Percentiles rank a stretch among this genome's conserved stretches.
phyloP scores from a whole-genome alignment of 495 filamentous ascomycete species.

The Neurospora sp. region DNA sequence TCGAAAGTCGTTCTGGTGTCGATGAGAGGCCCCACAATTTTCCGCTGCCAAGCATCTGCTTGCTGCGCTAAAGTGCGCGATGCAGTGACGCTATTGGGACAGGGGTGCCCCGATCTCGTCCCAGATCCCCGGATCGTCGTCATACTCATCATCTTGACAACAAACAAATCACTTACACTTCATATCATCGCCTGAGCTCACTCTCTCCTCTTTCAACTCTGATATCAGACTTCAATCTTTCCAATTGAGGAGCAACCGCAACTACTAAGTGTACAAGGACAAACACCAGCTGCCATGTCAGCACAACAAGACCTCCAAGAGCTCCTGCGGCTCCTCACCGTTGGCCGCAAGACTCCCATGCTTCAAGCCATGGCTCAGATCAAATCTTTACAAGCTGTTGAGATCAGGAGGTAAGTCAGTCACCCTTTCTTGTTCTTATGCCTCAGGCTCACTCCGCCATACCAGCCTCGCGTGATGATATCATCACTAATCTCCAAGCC shows the following conservation, averaged over 20 bases:
- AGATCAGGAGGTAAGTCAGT: conserved; percentile 46
- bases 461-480: neutral
- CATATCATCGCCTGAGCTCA: neutral
- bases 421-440: neutral
- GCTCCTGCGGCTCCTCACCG: conserved; percentile 67
- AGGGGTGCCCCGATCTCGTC: conserved; percentile 2
- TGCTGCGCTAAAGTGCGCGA: neutral
- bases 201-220: neutral
- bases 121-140: neutral
- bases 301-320: conserved; percentile 53
- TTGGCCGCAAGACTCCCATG: conserved; percentile 60
- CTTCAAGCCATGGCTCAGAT: conserved; percentile 58
- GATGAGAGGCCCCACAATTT: neutral
- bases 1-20: neutral
- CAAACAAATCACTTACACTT: neutral
- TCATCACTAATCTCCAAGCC: neutral
- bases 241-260: too few relatives aligned
- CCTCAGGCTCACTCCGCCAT: neutral
- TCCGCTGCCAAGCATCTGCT: neutral
- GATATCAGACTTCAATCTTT: neutral
- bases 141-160: neutral
- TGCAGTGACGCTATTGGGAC: neutral
- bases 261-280: neutral
- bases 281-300: conserved; percentile 26
- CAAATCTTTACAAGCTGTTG: conserved; percentile 53